Percentiles rank a stretch among this genome's conserved stretches.
phyloP scores from a whole-genome alignment of 495 filamentous ascomycete genomes.

The Lasiosphaeria hispida region DNA sequence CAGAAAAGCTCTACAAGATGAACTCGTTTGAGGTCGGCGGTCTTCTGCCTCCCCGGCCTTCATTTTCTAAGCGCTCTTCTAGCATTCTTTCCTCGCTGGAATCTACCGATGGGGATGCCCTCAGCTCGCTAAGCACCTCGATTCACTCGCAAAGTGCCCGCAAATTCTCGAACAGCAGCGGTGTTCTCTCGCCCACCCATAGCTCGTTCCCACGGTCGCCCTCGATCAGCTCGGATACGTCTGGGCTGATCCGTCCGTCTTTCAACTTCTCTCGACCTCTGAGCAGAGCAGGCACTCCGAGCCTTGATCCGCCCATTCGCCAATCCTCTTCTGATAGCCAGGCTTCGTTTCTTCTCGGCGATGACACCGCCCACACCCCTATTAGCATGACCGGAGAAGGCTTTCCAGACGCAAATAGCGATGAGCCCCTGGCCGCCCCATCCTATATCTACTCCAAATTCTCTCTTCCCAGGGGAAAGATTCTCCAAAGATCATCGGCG shows the following conservation, averaged over 20 bases:
- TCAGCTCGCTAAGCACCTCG: slow-evolving; percentile 38
- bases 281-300: slow-evolving; percentile 72
- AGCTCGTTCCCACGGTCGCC: slow-evolving; percentile 65
- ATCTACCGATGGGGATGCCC: slow-evolving; percentile 37
- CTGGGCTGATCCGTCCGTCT: slow-evolving; percentile 62
- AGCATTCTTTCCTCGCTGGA: slow-evolving; percentile 48
- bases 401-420: slow-evolving; percentile 45
- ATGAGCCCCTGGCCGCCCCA: slow-evolving; percentile 49
- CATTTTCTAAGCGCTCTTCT: slow-evolving; percentile 47
- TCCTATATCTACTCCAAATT: slow-evolving; percentile 85
- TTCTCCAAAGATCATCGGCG: slow-evolving; percentile 64
- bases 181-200: slow-evolving; percentile 56
- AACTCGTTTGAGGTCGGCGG: slow-evolving; percentile 38
- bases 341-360: slow-evolving; percentile 56
- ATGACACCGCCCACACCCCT: slow-evolving; percentile 61
- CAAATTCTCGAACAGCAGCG: slow-evolving; percentile 66
- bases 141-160: slow-evolving; percentile 45
- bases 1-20: slow-evolving; percentile 38
- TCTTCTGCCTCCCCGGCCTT: slow-evolving; percentile 42
- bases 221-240: slow-evolving; percentile 75
- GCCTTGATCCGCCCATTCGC: slow-evolving; percentile 54
- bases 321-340: slow-evolving; percentile 62
- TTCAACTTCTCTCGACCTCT: slow-evolving; percentile 93
- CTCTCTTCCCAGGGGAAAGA: slow-evolving; percentile 75
- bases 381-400: slow-evolving; percentile 62